Conservation (phyloP, 257 asterid genomes). For the Apocynum venetum region DNA sequence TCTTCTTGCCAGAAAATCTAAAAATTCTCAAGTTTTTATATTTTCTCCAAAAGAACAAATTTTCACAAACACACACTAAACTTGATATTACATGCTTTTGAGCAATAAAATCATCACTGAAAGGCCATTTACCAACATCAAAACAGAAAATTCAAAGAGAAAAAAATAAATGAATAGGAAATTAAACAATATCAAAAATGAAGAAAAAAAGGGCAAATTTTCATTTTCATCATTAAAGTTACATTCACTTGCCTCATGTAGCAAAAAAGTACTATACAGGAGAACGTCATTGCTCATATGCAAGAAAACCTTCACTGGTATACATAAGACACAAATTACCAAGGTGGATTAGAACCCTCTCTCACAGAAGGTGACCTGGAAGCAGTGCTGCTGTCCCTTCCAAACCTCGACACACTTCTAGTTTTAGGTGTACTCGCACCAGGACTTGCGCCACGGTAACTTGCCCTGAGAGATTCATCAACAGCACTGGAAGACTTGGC, state of each 20-base stretch:
- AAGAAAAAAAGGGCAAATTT: background rate
- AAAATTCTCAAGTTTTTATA: background rate
- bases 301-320: background rate
- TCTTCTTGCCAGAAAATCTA: background rate
- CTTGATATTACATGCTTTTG: background rate
- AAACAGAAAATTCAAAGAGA: background rate
- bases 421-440: conserved; percentile 70
- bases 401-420: conserved; percentile 87
- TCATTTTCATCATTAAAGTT: background rate
- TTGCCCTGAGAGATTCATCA: conserved; percentile 88
- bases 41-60: background rate
- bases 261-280: background rate
- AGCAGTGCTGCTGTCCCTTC: conserved; percentile 49
- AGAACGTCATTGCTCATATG: background rate
- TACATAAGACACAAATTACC: conserved; percentile 34
- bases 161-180: background rate
- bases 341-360: conserved; percentile 66
- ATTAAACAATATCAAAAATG: background rate
- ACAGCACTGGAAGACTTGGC: conserved; percentile 76
- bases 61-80: background rate
- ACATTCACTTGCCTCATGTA: background rate
- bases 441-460: conserved; percentile 88
- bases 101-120: background rate
- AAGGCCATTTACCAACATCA: background rate
- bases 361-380: conserved; percentile 72